Evolutionary conservation across 768 basidiomycete genomes (phyloP).

Genomic region (Gelatoporia subvermispora): DNA sequence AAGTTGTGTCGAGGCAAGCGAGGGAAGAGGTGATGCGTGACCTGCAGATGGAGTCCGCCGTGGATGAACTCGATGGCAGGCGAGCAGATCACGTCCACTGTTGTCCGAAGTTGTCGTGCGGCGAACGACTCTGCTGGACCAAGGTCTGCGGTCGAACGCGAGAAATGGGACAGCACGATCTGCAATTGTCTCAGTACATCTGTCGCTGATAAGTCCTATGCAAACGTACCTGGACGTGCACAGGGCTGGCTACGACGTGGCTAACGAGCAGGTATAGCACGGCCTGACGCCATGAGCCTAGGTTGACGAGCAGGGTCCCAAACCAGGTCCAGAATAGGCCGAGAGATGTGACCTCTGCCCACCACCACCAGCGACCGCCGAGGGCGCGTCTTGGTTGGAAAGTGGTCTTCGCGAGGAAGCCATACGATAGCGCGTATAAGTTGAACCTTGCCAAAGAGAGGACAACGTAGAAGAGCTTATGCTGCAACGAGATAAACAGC

Average conservation of each 20-base stretch:
- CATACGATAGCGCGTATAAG: constrained; percentile 85
- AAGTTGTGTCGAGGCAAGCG: constrained; percentile 93
- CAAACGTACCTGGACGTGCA: constrained; percentile 80
- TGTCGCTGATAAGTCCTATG: background rate
- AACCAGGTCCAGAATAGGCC: constrained; percentile 92
- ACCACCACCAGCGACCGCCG: constrained; percentile 76
- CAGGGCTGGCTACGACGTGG: constrained; percentile 80
- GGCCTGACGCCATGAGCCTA: constrained; percentile 66
- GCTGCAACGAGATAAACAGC: constrained; percentile 70
- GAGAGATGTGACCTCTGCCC: constrained; percentile 70
- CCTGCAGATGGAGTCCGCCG: constrained; percentile 96
- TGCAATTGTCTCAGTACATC: constrained; percentile 17
- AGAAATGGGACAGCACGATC: constrained; percentile 98
- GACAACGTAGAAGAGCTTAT: constrained; percentile 88
- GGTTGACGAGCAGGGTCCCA: constrained; percentile 58
- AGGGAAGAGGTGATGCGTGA: constrained; percentile 96
- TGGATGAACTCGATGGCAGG: constrained; percentile 83
- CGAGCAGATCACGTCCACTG: constrained; percentile 89
- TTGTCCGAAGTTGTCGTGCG: constrained; percentile 94
- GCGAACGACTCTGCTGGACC: constrained; percentile 90
- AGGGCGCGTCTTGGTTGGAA: constrained; percentile 58
- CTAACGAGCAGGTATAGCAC: constrained; percentile 78
- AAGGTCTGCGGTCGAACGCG: constrained; percentile 88
- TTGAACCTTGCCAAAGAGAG: constrained; percentile 93
- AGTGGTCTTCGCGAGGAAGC: constrained; percentile 61